Conservation (phyloP, 2,329 filamentous ascomycete species). For the Myriosclerotinia scirpicola region DNA sequence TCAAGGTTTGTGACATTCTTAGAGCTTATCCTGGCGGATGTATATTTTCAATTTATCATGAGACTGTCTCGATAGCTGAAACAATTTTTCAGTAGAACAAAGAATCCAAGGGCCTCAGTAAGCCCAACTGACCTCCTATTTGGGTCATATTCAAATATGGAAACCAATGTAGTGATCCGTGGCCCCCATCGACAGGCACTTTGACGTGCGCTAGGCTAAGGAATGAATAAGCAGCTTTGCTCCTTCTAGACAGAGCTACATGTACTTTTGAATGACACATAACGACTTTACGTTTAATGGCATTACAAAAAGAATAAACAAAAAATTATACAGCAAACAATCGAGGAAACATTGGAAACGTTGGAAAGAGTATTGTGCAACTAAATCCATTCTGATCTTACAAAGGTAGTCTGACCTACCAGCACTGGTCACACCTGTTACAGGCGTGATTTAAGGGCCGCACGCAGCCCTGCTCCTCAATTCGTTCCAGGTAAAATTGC, state of each 20-base stretch:
- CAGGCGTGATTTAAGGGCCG: not conserved
- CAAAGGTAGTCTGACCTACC: constrained; percentile 29
- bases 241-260: constrained; percentile 31
- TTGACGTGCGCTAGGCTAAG: constrained; percentile 30
- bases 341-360: constrained; percentile 31
- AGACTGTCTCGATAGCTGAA: constrained; percentile 35
- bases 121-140: constrained; percentile 15
- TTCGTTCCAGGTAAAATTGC: constrained; percentile 17
- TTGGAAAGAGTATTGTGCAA: constrained; percentile 29
- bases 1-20: constrained; percentile 1
- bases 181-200: constrained; percentile 23
- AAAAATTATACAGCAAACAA: constrained; percentile 32
- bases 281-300: constrained; percentile 28
- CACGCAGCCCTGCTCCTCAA: constrained; percentile 2
- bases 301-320: constrained; percentile 24
- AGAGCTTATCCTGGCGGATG: constrained; percentile 26
- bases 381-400: constrained; percentile 27
- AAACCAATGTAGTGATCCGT: constrained; percentile 29
- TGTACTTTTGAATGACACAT: constrained; percentile 32
- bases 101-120: constrained; percentile 26
- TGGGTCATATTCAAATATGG: constrained; percentile 10
- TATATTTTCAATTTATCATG: constrained; percentile 29
- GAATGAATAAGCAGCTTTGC: constrained; percentile 25
- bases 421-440: constrained; percentile 11
- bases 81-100: constrained; percentile 31